These are phyloP conservation scores for Yamadazyma aaseri DNA, from an alignment of 1,139 yeast species.

Conservation along the genomic window DNA sequence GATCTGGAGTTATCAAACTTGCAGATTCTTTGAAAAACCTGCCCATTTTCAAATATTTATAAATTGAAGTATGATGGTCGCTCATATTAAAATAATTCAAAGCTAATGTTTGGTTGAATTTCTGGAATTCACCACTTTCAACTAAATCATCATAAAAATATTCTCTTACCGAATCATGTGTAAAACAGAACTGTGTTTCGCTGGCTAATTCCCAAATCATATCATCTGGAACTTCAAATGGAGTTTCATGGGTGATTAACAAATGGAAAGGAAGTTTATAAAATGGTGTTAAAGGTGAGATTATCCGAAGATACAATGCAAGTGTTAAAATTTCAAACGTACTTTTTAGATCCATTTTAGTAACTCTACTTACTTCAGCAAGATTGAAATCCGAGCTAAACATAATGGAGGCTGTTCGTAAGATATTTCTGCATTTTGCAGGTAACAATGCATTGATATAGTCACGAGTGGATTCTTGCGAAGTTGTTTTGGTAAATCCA, in stretches of 20 bases:
- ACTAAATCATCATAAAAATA: constrained; percentile 26
- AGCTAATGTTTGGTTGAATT: constrained; percentile 43
- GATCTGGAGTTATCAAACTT: constrained; percentile 18
- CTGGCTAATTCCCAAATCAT: constrained; percentile 38
- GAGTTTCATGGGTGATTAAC: constrained; percentile 27
- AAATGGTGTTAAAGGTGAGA: constrained; percentile 42
- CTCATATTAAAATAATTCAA: constrained; percentile 30
- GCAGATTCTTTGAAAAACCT: constrained; percentile 8
- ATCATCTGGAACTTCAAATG: constrained; percentile 37
- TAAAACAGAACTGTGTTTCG: constrained; percentile 30
- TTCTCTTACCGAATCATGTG: constrained; percentile 36
- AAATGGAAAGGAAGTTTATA: constrained; percentile 50
- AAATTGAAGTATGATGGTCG: constrained; percentile 14
- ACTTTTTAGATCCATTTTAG: constrained; percentile 28
- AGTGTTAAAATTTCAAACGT: constrained; percentile 30
- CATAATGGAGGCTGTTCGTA: constrained; percentile 47
- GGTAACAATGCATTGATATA: constrained; percentile 17
- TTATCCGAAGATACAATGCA: constrained; percentile 32
- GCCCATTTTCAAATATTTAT: constrained; percentile 31
- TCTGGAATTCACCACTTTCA: constrained; percentile 24
- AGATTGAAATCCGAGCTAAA: constrained; percentile 42
- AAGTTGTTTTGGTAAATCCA: constrained; percentile 7
- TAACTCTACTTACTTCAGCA: constrained; percentile 41
- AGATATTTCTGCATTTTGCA: constrained; percentile 18
- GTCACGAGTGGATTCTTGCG: constrained; percentile 12